These are phyloP conservation scores for Echria macrotheca DNA, from an alignment of 495 filamentous ascomycete genomes.

Conservation along the genomic window DNA sequence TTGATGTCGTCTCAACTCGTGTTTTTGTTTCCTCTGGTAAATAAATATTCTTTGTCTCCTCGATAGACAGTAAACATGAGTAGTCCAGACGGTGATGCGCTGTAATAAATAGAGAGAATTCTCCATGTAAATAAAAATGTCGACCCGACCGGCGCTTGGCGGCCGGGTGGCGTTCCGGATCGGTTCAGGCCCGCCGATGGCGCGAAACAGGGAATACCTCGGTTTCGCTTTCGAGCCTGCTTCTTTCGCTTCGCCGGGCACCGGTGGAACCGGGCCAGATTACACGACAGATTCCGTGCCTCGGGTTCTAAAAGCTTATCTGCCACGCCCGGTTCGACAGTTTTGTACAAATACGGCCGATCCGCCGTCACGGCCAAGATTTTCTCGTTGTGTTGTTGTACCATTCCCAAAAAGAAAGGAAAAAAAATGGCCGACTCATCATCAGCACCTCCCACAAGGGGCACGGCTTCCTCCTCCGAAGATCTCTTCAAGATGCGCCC, in stretches of 20 bases:
- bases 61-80: not conserved
- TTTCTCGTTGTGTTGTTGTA: not conserved
- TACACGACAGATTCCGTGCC: not conserved
- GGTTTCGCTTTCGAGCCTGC: slow-evolving; percentile 1
- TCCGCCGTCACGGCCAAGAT: not conserved
- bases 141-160: not conserved
- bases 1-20: not conserved
- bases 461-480: not conserved
- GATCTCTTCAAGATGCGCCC: no score
- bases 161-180: slow-evolving; percentile 1
- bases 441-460: not conserved
- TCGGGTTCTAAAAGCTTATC: not conserved
- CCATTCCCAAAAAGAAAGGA: not conserved
- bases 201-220: not conserved
- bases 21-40: not conserved
- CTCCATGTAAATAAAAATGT: no score
- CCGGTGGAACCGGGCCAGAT: not conserved
- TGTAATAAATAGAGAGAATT: no score
- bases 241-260: not conserved
- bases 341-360: no score
- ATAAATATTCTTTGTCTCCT: not conserved
- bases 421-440: slow-evolving; percentile 19
- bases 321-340: no score
- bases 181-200: not conserved
- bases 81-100: not conserved